A percentile compares a stretch with the other conserved stretches of the same genome.
phyloP scores from a whole-genome alignment of 805 yeast species.

The Kuraishia borneana region DNA sequence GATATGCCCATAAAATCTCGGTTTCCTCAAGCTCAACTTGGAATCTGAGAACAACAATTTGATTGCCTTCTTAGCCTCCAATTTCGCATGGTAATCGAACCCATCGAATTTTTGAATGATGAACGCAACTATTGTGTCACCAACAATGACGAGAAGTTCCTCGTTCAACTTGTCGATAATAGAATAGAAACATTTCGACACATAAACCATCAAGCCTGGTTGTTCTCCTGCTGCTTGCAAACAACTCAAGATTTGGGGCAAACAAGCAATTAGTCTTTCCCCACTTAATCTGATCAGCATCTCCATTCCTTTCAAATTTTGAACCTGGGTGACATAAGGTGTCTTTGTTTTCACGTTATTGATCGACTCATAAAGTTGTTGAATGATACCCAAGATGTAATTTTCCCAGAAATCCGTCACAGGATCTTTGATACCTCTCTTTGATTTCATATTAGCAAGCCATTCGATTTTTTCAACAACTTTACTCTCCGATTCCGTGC shows the following conservation, averaged over 20 bases:
- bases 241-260: slow-evolving; percentile 82
- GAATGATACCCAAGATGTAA: slow-evolving; percentile 59
- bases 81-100: slow-evolving; percentile 38
- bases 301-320: slow-evolving; percentile 64
- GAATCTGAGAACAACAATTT: slow-evolving; percentile 17
- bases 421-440: not conserved
- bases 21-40: slow-evolving; percentile 19
- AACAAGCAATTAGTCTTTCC: slow-evolving; percentile 47
- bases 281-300: slow-evolving; percentile 47
- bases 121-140: slow-evolving; percentile 66
- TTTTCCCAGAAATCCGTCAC: not conserved
- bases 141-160: slow-evolving; percentile 48
- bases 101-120: slow-evolving; percentile 55
- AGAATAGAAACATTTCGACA: slow-evolving; percentile 59
- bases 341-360: slow-evolving; percentile 63
- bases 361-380: slow-evolving; percentile 67
- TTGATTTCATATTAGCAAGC: not conserved
- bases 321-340: slow-evolving; percentile 61
- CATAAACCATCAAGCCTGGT: slow-evolving; percentile 43
- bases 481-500: slow-evolving; percentile 10
- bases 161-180: slow-evolving; percentile 47
- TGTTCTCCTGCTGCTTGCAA: slow-evolving; percentile 69
- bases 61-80: slow-evolving; percentile 41
- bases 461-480: not conserved
- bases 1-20: slow-evolving; percentile 37